Percentiles rank a stretch among this genome's conserved stretches.
Conservation (phyloP, 345 rosid genomes). For the Acer negundo region DNA sequence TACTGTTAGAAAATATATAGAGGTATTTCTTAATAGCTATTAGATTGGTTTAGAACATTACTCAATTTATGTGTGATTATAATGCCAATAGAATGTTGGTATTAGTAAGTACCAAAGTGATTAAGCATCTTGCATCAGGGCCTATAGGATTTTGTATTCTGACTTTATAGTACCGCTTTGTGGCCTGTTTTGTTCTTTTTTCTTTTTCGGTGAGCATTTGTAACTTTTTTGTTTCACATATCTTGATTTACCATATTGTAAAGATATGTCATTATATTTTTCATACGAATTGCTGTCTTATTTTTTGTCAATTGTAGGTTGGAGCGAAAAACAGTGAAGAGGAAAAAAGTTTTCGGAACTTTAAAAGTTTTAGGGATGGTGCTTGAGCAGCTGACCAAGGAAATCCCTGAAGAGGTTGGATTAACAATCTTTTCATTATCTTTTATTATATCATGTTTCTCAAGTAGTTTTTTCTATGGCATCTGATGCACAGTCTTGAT, state of each 20-base stretch:
- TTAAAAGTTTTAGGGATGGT: slow-evolving; percentile 83
- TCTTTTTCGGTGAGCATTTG: neutral
- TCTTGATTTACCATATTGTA: neutral
- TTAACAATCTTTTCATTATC: slow-evolving; percentile 2
- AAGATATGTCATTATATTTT: neutral
- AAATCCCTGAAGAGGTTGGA: slow-evolving; percentile 88
- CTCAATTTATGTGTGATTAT: neutral
- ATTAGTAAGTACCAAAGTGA: neutral
- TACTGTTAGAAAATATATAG: neutral
- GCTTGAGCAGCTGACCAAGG: slow-evolving; percentile 74
- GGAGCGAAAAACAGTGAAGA: slow-evolving; percentile 80
- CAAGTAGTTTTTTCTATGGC: neutral
- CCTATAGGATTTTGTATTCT: neutral
- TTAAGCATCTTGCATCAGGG: neutral
- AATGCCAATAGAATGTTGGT: neutral
- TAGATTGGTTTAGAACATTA: neutral
- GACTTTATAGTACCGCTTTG: neutral
- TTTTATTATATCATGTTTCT: slow-evolving; percentile 13
- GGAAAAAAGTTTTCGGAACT: slow-evolving; percentile 85
- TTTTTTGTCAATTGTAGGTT: slow-evolving; percentile 52
- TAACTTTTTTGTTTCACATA: neutral
- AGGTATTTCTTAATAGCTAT: neutral
- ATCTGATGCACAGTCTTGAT: neutral
- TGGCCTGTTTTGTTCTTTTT: neutral
- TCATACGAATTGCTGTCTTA: neutral